Evolutionary conservation across 495 filamentous ascomycete species (phyloP).

Genomic region (Aspergillus cavernicola): DNA sequence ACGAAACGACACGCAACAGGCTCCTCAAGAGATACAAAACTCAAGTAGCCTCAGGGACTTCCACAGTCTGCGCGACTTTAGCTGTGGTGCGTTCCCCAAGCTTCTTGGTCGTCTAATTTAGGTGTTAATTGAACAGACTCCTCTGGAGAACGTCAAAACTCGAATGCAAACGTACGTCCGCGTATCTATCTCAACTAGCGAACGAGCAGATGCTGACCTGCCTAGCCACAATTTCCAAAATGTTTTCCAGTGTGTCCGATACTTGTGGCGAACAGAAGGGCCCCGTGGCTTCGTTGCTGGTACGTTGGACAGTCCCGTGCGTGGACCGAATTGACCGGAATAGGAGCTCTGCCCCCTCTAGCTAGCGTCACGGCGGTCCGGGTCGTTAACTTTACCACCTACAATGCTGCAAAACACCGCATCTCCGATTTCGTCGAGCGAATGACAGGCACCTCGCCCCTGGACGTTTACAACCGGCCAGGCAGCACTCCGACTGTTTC

Average conservation of each 20-base stretch:
- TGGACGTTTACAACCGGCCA: slow-evolving; percentile 64
- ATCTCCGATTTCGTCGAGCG: slow-evolving; percentile 51
- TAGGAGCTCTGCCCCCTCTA: slow-evolving; percentile 76
- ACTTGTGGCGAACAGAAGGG: slow-evolving; percentile 45
- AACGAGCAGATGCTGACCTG: slow-evolving; percentile 2
- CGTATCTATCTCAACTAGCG: neutral
- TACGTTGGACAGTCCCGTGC: slow-evolving; percentile 18
- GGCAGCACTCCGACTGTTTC: slow-evolving; percentile 66
- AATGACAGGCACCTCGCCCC: slow-evolving; percentile 64
- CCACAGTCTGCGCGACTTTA: slow-evolving; percentile 43
- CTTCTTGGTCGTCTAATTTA: neutral
- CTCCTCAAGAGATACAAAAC: slow-evolving; percentile 46
- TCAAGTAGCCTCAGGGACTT: slow-evolving; percentile 43
- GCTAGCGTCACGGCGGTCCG: slow-evolving; percentile 84
- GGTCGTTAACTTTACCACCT: slow-evolving; percentile 90
- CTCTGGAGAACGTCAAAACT: slow-evolving; percentile 48
- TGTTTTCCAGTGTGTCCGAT: slow-evolving; percentile 38
- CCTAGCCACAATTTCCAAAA: slow-evolving; percentile 43
- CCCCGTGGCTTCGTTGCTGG: slow-evolving; percentile 47
- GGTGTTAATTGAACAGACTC: slow-evolving; percentile 30
- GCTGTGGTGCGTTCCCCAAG: slow-evolving; percentile 35
- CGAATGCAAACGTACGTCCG: slow-evolving; percentile 50
- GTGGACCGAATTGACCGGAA: slow-evolving; percentile 5
- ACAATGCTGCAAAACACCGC: slow-evolving; percentile 75
- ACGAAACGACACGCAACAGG: slow-evolving; percentile 37